Percentiles rank a stretch among this genome's conserved stretches.
These are phyloP conservation scores for Fusarium zealandicum DNA, from an alignment of 2,329 filamentous ascomycete species.

Conservation along the genomic window DNA sequence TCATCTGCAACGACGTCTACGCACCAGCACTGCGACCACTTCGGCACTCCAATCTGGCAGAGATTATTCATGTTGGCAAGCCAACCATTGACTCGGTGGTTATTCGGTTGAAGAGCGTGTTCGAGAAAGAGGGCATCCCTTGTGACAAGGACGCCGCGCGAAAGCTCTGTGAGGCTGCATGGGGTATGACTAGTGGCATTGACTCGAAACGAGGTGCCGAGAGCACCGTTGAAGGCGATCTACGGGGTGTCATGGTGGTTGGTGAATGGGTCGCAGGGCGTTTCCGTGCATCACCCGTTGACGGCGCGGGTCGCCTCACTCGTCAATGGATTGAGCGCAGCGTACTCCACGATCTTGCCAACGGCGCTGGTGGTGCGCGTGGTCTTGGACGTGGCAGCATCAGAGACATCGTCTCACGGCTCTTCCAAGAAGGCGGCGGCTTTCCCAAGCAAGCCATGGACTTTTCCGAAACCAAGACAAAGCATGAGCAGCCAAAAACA, in stretches of 20 bases:
- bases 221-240: constrained; percentile 73
- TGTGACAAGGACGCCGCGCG: constrained; percentile 90
- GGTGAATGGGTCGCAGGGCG: constrained; percentile 85
- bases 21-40: constrained; percentile 86
- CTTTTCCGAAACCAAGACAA: constrained; percentile 51
- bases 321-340: constrained; percentile 80
- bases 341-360: constrained; percentile 70
- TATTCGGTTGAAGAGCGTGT: constrained; percentile 79
- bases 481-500: constrained; percentile 62
- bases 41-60: constrained; percentile 83
- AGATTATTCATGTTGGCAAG: constrained; percentile 91
- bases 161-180: constrained; percentile 81
- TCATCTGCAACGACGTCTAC: constrained; percentile 98
- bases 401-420: constrained; percentile 78
- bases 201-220: constrained; percentile 74
- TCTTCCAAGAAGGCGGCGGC: constrained; percentile 81
- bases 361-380: constrained; percentile 74
- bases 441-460: constrained; percentile 68
- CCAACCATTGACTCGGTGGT: constrained; percentile 88
- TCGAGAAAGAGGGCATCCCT: constrained; percentile 86
- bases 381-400: constrained; percentile 74
- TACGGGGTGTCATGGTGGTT: constrained; percentile 84
- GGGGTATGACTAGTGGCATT: constrained; percentile 78
- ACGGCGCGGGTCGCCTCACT: constrained; percentile 62
- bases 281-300: constrained; percentile 59